Evolutionary conservation across 108 stramenopile species (phyloP), one percentile per base, ranked within the genome.

Genomic region (Chaetoceros muelleri): DNA sequence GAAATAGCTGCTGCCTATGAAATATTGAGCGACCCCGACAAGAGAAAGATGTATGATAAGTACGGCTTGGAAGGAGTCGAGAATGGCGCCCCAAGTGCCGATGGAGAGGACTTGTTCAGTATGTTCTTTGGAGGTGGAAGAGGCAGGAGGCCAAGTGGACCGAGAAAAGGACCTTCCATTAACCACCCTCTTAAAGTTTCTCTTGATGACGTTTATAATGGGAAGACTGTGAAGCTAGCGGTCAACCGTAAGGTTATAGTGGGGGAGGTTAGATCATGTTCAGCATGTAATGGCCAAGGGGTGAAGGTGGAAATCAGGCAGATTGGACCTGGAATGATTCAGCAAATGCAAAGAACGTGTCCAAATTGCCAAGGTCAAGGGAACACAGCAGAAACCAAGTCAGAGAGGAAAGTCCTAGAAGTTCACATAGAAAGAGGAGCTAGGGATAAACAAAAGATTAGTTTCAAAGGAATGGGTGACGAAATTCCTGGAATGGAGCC

Each of bases 151-250:
- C 28, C 50, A 2, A 51, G 72, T 18, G 93, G 82, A 51, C 95
- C 93, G 0, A 81, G 88, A 48, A 95, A 95, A 75, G 95, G 96
- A 8, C 94, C 93, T 19, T 79, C 87, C 53, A 78, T 95, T 54
- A 84, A 94, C 55, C 94, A 97, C 74, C 88, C 94, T 13, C 61
- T 99, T 56, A 84, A 83, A 57, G 93, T 93, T 19, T 73, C 80
- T 27, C 65, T 99, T 30, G 96, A 98, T 57, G 95, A 97, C 61
- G 63, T 97, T 5, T 99, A 90, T 83, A 95, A 88, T 53, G 98
- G 98, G 46, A 96, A 95, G 69, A 97, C 95, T 28, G 94, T 95
- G 54, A 90, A 90, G 53, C 54, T 97, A 7, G 82, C 81, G 16
- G 78, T 95, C 45, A 94, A 84, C 40, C 78, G 96, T 21, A 87